These are phyloP conservation scores for Metschnikowia picachoensis DNA, from an alignment of 805 yeast species.

Conservation along the genomic window DNA sequence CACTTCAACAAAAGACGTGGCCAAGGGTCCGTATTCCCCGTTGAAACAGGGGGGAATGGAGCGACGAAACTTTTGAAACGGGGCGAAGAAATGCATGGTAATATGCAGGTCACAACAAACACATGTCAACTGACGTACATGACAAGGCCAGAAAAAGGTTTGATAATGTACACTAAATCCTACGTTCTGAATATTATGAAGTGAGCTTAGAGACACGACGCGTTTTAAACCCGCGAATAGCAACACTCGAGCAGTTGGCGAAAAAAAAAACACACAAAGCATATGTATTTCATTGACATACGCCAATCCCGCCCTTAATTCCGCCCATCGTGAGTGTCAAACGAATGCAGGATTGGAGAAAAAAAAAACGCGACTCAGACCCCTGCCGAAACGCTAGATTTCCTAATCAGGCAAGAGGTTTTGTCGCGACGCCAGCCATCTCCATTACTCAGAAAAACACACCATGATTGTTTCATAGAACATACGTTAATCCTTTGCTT, in stretches of 20 bases:
- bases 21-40: neutral
- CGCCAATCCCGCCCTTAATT: too few species aligned
- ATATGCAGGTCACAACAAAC: conserved; percentile 4
- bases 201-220: too few species aligned
- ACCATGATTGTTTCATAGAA: neutral
- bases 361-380: conserved; percentile 1
- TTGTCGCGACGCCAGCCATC: conserved; percentile 8
- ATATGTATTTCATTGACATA: too few species aligned
- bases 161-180: neutral
- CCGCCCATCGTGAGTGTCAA: too few species aligned
- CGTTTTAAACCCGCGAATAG: too few species aligned
- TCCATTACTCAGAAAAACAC: neutral
- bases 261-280: too few species aligned
- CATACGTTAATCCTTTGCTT: too few species aligned
- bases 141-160: neutral
- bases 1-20: neutral
- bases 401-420: conserved; percentile 1
- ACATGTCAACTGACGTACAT: neutral
- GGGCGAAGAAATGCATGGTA: neutral
- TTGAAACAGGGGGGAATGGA: neutral
- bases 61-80: neutral
- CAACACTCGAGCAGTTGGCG: too few species aligned
- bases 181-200: too few species aligned
- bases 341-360: too few species aligned
- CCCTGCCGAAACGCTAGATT: conserved; percentile 2